Evolutionary conservation across 345 rosid species (phyloP), one percentile per base, ranked within the genome.

Genomic region (Bruguiera gymnorhiza): DNA sequence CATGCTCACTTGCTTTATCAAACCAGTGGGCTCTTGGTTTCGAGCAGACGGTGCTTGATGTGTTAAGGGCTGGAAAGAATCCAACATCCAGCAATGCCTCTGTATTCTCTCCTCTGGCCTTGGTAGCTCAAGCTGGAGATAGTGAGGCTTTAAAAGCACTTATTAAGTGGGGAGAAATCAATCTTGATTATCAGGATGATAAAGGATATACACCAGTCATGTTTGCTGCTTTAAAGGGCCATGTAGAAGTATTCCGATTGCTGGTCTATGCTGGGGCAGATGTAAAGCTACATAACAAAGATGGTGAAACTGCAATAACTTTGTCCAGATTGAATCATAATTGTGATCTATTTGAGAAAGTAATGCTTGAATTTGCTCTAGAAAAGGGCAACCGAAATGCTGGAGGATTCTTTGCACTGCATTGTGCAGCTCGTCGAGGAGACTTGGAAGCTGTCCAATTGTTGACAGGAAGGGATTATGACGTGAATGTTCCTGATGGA

Each of bases 341-440:
- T 20, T 86, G 83, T 0, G 92, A 92, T 78, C 73, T 76, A 39
- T 84, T 95, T 18, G 99, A 92, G 87, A 92, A 89, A 81, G 97
- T 90, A 70, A 88, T 95, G 99, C 91, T 95, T 15, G 97, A 95
- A 72, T 89, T 83, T 65, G 90, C 97, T 7, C 91, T 92, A 0
- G 96, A 95, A 78, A 87, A 84, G 74, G 99, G 97, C 36, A 87
- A 81, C 59, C 79, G 70, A 62, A 75, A 85, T 73, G 86, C 88
- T 2, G 89, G 88, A 27, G 97, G 97, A 27, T 95, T 95, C 83
- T 86, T 81, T 46, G 99, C 99, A 5, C 75, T 95, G 72, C 99
- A 95, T 70, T 95, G 91, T 64, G 99, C 97, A 46, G 98, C 98
- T 20, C 89, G 99, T 60, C 92, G 83, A 53, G 97, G 98, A 58